A percentile compares a stretch with the other conserved stretches of the same genome.
Conservation (phyloP, 169 alveolate genomes). For the Pseudocohnilembus persalinus region DNA sequence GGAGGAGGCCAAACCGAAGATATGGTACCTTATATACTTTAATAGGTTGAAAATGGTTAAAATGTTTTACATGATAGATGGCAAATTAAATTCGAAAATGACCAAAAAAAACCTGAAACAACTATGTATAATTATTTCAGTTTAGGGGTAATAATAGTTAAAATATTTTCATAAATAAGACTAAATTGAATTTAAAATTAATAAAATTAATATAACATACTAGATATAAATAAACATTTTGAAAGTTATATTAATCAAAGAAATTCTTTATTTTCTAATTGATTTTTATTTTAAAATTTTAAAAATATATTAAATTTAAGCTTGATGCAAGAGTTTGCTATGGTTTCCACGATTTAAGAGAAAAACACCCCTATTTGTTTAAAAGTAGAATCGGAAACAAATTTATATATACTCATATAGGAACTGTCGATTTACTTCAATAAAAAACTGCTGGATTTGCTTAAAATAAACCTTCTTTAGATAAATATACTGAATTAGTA, state of each 20-base stretch:
- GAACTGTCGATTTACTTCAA: constrained; percentile 32
- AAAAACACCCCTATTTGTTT: constrained; percentile 31
- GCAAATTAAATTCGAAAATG: constrained; percentile 12
- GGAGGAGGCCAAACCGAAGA: constrained; percentile 11
- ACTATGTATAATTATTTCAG: constrained; percentile 39
- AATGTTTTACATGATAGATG: constrained; percentile 35
- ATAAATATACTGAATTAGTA: not conserved
- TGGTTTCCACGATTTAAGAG: constrained; percentile 37
- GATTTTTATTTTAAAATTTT: no score
- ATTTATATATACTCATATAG: constrained; percentile 34
- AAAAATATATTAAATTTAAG: not conserved
- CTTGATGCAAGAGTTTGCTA: constrained; percentile 45
- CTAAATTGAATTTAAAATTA: no score
- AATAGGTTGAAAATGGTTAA: constrained; percentile 29
- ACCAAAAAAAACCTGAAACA: constrained; percentile 3
- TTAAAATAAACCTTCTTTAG: constrained; percentile 26
- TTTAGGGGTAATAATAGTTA: constrained; percentile 29
- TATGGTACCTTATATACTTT: constrained; percentile 1
- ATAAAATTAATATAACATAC: no score
- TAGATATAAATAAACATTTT: no score
- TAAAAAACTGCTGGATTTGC: not conserved
- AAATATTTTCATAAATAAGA: no score
- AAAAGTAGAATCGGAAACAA: constrained; percentile 39
- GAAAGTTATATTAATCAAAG: no score
- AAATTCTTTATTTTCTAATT: no score